These are phyloP conservation scores for Chaetomium strumarium DNA, from an alignment of 2,329 filamentous ascomycete genomes.

Conservation along the genomic window DNA sequence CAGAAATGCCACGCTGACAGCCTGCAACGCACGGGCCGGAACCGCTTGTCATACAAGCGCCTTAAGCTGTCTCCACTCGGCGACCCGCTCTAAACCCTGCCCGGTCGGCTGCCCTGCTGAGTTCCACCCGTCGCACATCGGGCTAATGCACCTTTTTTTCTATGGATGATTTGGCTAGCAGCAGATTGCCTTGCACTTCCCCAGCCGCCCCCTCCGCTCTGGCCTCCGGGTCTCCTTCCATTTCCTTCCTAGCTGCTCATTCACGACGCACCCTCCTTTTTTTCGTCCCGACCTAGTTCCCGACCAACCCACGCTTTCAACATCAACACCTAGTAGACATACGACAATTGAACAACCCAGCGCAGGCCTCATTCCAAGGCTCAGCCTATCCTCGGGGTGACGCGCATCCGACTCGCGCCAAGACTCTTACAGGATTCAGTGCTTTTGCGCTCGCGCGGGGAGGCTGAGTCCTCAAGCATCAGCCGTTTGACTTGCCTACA, in stretches of 20 bases:
- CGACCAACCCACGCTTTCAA: conserved; percentile 2
- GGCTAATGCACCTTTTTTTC: conserved; percentile 20
- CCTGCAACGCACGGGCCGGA: conserved; percentile 16
- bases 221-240: conserved; percentile 4
- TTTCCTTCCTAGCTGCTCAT: conserved; percentile 8
- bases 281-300: neutral
- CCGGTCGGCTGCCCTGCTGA: conserved; percentile 1
- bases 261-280: conserved; percentile 2
- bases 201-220: conserved; percentile 18
- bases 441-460: conserved; percentile 12
- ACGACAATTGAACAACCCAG: neutral
- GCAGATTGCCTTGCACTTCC: conserved; percentile 16
- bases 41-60: conserved; percentile 12
- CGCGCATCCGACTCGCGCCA: conserved; percentile 17
- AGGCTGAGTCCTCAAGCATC: conserved; percentile 9
- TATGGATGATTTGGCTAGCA: conserved; percentile 14
- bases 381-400: conserved; percentile 4
- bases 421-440: conserved; percentile 8
- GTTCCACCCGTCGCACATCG: conserved; percentile 10
- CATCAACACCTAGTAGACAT: neutral
- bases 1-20: conserved; percentile 17
- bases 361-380: neutral
- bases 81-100: conserved; percentile 15
- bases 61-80: conserved; percentile 7
- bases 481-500: conserved; percentile 9